Base-by-base conservation (phyloP, 768 basidiomycete species). In the Mycena vulgaris region DNA sequence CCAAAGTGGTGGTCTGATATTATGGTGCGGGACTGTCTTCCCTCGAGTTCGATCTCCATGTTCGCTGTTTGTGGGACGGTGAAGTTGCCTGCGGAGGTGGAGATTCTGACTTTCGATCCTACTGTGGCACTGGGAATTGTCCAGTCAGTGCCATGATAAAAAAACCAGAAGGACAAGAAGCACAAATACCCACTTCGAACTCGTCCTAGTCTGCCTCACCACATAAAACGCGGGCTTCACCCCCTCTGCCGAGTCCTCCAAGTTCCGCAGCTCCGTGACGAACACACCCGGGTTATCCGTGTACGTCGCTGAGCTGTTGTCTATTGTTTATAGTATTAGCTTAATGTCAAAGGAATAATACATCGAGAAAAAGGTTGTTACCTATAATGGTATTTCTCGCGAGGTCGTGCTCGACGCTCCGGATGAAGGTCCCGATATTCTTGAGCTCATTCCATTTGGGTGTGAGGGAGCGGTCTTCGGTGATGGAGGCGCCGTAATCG, bases 401-500 rank as follows among this genome's bases (percentile, higher is more conserved):
- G 14, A 68, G 33, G 37, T 68, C 66, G 39, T 53, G n/a, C 52
- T 68, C 58, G 31, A 68, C 66, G 52, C 66, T 68, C 31, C 58
- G 66, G 25, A 68, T 68, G 42, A 68, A 68, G 25, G 59, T 68
- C 52, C 66, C 66, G 27, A 68, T 61, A 28, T 68, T 68, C 42
- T 68, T 68, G 17, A 68, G 66, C 45, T 68, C 66, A 40, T 62
- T 60, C 66, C 66, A 68, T 61, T 68, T 68, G 27, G 58, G 17
- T 16, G 66, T 68, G 51, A 68, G 66, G 21, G 66, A 45, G 30
- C 66, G 66, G 59, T 68, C 66, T 35, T 68, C 66, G 51, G 66
- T 40, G 23, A 68, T 68, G 39, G 66, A n/a, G 14, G 66, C 66
- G 28, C 66, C 66, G 42, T 68, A 68, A 31, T 68, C 66, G 31